Conservation (phyloP, 306 rosid species). For the Dryas octopetala region DNA sequence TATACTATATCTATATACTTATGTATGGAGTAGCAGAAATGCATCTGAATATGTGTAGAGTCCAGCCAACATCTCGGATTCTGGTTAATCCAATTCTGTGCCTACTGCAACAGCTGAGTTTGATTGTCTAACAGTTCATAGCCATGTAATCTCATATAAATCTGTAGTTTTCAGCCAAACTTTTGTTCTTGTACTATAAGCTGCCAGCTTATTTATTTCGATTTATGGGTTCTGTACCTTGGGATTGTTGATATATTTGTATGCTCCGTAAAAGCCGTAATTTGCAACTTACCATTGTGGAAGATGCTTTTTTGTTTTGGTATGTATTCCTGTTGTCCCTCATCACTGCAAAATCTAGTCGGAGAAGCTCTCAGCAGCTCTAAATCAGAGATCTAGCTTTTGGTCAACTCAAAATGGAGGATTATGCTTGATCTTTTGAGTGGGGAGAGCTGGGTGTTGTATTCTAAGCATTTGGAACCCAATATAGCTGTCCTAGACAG, state of each 20-base stretch:
- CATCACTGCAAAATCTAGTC: neutral
- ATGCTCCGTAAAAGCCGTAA: constrained; percentile 11
- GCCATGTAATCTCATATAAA: constrained; percentile 29
- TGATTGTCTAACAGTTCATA: constrained; percentile 34
- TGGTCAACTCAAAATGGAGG: neutral
- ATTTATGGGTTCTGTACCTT: constrained; percentile 34
- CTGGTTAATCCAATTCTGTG: constrained; percentile 35
- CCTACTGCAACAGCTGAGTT: constrained; percentile 41
- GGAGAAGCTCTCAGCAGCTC: neutral
- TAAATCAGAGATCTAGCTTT: neutral
- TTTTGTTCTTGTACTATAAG: constrained; percentile 25
- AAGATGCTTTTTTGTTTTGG: neutral
- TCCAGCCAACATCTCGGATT: constrained; percentile 36
- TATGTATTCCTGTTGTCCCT: neutral
- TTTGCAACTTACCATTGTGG: constrained; percentile 25
- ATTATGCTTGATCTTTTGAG: neutral
- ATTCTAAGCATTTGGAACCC: neutral
- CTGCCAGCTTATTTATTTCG: constrained; percentile 21
- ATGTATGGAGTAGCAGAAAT: constrained; percentile 48
- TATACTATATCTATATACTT: constrained; percentile 43
- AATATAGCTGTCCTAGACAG: neutral
- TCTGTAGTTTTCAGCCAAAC: constrained; percentile 26
- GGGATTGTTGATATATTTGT: constrained; percentile 30
- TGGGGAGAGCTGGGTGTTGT: neutral
- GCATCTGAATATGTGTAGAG: constrained; percentile 39